Conservation (phyloP, 805 yeast genomes). For the Candida loeiensis region DNA sequence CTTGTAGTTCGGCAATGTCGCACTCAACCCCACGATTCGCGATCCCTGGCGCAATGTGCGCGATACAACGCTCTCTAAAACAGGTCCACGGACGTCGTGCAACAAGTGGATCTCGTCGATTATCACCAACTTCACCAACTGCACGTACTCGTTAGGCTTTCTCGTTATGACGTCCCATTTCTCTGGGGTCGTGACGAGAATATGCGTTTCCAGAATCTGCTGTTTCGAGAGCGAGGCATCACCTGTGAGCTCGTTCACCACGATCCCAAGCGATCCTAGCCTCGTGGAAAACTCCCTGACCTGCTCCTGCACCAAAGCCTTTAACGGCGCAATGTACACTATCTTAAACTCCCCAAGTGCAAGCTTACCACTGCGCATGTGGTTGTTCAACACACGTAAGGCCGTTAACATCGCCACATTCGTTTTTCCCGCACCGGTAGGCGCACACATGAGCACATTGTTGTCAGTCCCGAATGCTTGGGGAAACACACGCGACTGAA, state of each 20-base stretch:
- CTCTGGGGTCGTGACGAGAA: conserved; percentile 92
- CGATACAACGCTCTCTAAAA: conserved; percentile 80
- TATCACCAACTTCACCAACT: conserved; percentile 65
- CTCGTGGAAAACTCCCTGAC: conserved; percentile 80
- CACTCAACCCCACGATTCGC: conserved; percentile 83
- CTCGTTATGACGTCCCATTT: conserved; percentile 97
- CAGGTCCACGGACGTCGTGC: conserved; percentile 96
- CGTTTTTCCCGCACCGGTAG: conserved; percentile 98
- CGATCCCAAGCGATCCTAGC: conserved; percentile 58
- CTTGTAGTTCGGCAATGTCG: conserved; percentile 83
- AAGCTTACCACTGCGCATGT: conserved; percentile 49
- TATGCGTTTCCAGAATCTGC: conserved; percentile 74
- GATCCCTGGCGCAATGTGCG: conserved; percentile 59
- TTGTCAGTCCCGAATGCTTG: conserved; percentile 68
- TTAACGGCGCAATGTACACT: conserved; percentile 88
- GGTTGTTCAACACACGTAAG: conserved; percentile 56
- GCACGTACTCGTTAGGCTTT: conserved; percentile 58
- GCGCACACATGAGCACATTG: conserved; percentile 87
- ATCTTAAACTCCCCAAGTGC: conserved; percentile 60
- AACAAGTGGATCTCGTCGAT: conserved; percentile 91
- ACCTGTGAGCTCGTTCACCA: conserved; percentile 86
- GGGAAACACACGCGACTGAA: conserved; percentile 82
- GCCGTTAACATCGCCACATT: conserved; percentile 89
- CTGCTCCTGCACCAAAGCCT: conserved; percentile 94
- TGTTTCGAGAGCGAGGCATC: conserved; percentile 74